phyloP scores from a whole-genome alignment of 1,284 basidiomycete species.

The Thelephora terrestris region DNA sequence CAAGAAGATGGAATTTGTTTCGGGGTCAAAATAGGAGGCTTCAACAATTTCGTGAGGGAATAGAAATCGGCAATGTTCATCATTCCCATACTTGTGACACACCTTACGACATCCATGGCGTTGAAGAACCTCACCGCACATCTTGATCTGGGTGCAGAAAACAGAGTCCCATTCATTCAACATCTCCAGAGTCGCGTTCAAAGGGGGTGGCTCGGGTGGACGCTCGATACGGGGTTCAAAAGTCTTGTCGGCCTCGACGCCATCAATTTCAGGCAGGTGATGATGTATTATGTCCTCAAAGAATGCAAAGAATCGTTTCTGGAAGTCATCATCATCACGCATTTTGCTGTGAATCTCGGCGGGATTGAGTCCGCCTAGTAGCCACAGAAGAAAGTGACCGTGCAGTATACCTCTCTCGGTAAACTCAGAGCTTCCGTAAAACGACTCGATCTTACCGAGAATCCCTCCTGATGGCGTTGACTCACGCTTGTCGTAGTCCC shows the following conservation, averaged over 20 bases:
- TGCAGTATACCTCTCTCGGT: conserved; percentile 8
- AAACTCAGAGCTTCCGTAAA: too few species aligned
- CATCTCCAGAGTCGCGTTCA: background rate
- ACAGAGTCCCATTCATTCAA: conserved; percentile 6
- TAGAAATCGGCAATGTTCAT: conserved; percentile 10
- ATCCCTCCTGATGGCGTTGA: conserved; percentile 7
- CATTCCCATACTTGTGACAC: too few species aligned
- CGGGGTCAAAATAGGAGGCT: conserved; percentile 8
- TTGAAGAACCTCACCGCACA: conserved; percentile 11
- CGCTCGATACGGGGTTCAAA: conserved; percentile 8
- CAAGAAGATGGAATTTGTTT: conserved; percentile 9
- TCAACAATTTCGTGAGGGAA: conserved; percentile 13
- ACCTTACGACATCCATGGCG: too few species aligned
- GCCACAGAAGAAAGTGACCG: conserved; percentile 13
- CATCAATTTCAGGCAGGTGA: background rate
- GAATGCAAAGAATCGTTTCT: conserved; percentile 3
- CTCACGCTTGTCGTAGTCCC: conserved; percentile 4
- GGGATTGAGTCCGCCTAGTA: conserved; percentile 10
- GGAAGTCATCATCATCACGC: conserved; percentile 1
- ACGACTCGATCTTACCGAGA: conserved; percentile 9
- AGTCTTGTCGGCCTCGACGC: background rate
- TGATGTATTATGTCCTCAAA: background rate
- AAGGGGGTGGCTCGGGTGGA: conserved; percentile 1
- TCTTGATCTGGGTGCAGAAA: conserved; percentile 9
- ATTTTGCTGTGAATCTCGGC: conserved; percentile 8